phyloP scores from a whole-genome alignment of 371 early-diverging fungal species.

The Amoeboaphelidium occidentale region DNA sequence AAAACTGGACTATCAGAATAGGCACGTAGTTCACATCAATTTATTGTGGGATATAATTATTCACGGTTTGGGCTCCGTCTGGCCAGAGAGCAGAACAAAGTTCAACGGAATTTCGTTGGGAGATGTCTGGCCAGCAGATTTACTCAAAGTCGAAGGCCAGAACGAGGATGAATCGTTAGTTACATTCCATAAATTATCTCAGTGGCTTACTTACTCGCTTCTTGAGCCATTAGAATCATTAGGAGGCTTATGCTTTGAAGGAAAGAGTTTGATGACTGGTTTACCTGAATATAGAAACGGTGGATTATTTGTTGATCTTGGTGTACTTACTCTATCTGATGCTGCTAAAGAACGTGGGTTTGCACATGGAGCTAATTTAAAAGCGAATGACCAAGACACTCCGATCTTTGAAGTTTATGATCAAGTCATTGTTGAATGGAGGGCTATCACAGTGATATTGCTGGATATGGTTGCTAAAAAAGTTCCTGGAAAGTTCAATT shows the following conservation, averaged over 20 bases:
- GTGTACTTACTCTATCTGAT: slow-evolving; percentile 17
- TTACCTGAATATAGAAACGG: slow-evolving; percentile 82
- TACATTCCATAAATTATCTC: slow-evolving; percentile 75
- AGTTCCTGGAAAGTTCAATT: slow-evolving; percentile 29
- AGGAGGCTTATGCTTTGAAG: slow-evolving; percentile 22
- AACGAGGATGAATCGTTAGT: slow-evolving; percentile 24
- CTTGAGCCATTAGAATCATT: slow-evolving; percentile 45
- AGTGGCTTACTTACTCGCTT: slow-evolving; percentile 81
- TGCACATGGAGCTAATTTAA: not conserved
- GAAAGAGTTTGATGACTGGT: slow-evolving; percentile 47
- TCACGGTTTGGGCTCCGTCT: slow-evolving; percentile 36
- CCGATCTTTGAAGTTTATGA: slow-evolving; percentile 54
- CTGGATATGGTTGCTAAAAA: slow-evolving; percentile 41
- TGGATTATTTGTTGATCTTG: slow-evolving; percentile 41
- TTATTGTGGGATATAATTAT: slow-evolving; percentile 54
- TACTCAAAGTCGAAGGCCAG: slow-evolving; percentile 5
- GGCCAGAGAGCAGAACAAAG: slow-evolving; percentile 47
- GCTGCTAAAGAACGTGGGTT: not conserved
- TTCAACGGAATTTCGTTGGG: slow-evolving; percentile 50
- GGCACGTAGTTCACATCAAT: slow-evolving; percentile 24
- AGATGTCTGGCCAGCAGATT: slow-evolving; percentile 64
- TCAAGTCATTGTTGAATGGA: slow-evolving; percentile 71
- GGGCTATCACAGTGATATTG: slow-evolving; percentile 60
- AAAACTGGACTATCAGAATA: not conserved
- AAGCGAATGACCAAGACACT: not conserved